Evolutionary conservation across 192 early-diverging fungal genomes (phyloP).

Genomic region (Coemansia erecta): DNA sequence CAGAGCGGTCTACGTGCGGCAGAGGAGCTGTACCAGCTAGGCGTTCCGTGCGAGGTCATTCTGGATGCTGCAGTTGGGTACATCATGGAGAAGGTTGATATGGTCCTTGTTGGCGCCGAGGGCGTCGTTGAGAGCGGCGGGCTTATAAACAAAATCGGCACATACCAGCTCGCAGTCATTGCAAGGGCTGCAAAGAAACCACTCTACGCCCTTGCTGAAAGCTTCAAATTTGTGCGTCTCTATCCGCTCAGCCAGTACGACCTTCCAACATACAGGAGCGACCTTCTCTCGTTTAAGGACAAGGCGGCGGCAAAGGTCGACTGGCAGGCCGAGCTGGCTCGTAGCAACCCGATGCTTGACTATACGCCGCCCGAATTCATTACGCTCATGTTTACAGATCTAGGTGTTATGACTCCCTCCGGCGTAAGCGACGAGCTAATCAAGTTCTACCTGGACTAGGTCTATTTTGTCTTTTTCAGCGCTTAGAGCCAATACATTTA

Average conservation of each 20-base stretch:
- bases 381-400: constrained; percentile 83
- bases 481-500: too few relatives aligned
- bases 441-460: constrained; percentile 70
- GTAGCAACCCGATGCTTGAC: constrained; percentile 78
- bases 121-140: constrained; percentile 98
- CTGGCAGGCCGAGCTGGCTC: constrained; percentile 39
- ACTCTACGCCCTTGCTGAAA: constrained; percentile 91
- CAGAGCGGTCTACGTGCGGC: constrained; percentile 60
- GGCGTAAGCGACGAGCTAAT: constrained; percentile 86
- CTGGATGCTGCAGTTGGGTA: constrained; percentile 91
- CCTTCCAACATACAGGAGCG: constrained; percentile 72
- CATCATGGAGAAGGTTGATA: constrained; percentile 93
- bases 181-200: constrained; percentile 95
- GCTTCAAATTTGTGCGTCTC: constrained; percentile 94
- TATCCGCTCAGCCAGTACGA: constrained; percentile 97
- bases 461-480: not conserved
- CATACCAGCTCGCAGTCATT: constrained; percentile 92
- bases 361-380: constrained; percentile 93
- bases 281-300: constrained; percentile 66
- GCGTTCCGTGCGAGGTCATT: constrained; percentile 82
- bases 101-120: constrained; percentile 97
- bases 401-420: constrained; percentile 87
- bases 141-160: constrained; percentile 94
- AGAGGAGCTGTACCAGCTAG: constrained; percentile 63
- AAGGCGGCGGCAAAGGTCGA: constrained; percentile 21